These are phyloP conservation scores for Dissophora globulifera DNA, from an alignment of 192 early-diverging fungal genomes.

Conservation along the genomic window DNA sequence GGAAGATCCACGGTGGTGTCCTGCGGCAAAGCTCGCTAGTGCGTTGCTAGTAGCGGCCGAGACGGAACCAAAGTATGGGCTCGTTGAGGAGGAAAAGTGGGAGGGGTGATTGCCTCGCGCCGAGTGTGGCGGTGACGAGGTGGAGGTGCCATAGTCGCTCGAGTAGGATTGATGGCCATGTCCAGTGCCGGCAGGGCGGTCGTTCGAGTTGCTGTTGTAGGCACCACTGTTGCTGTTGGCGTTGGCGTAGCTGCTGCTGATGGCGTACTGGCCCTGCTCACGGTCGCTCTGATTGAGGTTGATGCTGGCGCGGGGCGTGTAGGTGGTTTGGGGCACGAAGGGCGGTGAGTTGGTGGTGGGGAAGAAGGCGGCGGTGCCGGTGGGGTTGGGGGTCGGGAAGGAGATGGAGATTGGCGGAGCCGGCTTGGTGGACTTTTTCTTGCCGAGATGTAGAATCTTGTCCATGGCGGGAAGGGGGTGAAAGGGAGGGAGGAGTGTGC, in stretches of 20 bases:
- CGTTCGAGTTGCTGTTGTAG: slow-evolving; percentile 5
- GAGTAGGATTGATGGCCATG: slow-evolving; percentile 36
- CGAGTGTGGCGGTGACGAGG: slow-evolving; percentile 26
- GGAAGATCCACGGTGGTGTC: slow-evolving; percentile 43
- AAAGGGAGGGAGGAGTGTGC: background rate
- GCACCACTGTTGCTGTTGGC: slow-evolving; percentile 4
- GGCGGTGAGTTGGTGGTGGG: slow-evolving; percentile 11
- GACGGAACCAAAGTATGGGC: slow-evolving; percentile 43
- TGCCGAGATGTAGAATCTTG: slow-evolving; percentile 51
- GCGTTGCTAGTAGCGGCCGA: slow-evolving; percentile 35
- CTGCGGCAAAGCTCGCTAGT: slow-evolving; percentile 23
- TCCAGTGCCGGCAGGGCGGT: background rate
- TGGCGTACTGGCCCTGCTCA: slow-evolving; percentile 17
- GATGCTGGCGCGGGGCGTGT: slow-evolving; percentile 37
- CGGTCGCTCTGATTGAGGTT: slow-evolving; percentile 27
- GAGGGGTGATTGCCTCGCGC: slow-evolving; percentile 11
- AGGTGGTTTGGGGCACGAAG: slow-evolving; percentile 43
- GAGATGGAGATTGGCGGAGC: slow-evolving; percentile 48
- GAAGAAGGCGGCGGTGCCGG: slow-evolving; percentile 29
- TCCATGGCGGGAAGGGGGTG: slow-evolving; percentile 21
- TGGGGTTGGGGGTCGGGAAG: slow-evolving; percentile 30
- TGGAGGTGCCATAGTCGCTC: slow-evolving; percentile 21
- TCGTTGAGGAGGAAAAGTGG: slow-evolving; percentile 25
- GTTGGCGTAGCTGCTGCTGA: slow-evolving; percentile 15
- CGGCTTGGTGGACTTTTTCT: slow-evolving; percentile 45